A percentile compares a stretch with the other conserved stretches of the same genome.
These are phyloP conservation scores for Citrus mangshanensis DNA, from an alignment of 345 rosid genomes.

Conservation along the genomic window DNA sequence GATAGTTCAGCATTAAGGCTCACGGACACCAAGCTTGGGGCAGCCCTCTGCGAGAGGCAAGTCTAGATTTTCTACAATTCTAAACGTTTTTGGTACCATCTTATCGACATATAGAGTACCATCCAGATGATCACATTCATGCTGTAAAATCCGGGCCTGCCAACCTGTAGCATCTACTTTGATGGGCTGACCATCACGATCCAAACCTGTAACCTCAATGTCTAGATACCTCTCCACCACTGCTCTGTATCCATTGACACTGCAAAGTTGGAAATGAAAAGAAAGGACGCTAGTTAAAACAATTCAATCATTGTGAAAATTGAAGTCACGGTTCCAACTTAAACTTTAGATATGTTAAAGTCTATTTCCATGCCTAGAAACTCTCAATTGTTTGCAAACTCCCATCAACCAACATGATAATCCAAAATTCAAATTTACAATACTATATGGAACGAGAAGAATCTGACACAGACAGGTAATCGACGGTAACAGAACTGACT, in stretches of 20 bases:
- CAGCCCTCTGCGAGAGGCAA: constrained; percentile 83
- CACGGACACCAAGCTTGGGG: constrained; percentile 60
- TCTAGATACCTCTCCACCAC: constrained; percentile 75
- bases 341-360: neutral
- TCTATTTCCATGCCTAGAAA: neutral
- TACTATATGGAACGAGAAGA: neutral
- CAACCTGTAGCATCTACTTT: constrained; percentile 84
- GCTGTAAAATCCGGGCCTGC: constrained; percentile 91
- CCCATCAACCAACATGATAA: neutral
- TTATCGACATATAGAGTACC: constrained; percentile 85
- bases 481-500: neutral
- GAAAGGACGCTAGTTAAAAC: neutral
- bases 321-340: neutral
- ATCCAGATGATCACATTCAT: constrained; percentile 88
- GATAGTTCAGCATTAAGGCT: neutral
- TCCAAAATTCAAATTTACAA: neutral
- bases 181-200: constrained; percentile 55
- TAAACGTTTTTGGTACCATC: constrained; percentile 79
- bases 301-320: neutral
- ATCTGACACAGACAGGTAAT: neutral
- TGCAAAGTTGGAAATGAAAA: constrained; percentile 16
- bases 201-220: constrained; percentile 77
- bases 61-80: constrained; percentile 69
- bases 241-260: constrained; percentile 87
- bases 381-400: neutral